Evolutionary conservation across 306 rosid genomes (phyloP).

Genomic region (Malus orientalis): DNA sequence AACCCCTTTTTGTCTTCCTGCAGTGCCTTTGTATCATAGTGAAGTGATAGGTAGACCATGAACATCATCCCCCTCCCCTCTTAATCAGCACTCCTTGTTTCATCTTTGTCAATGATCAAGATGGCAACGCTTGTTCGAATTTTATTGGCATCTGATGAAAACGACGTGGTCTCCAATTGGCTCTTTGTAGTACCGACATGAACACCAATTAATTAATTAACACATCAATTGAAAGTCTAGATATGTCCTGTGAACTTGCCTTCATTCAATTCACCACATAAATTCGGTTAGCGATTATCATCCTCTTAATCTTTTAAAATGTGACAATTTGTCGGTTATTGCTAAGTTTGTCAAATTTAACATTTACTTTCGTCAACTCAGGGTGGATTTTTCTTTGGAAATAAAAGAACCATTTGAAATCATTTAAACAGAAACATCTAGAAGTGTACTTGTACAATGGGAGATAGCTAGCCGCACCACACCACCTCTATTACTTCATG

Average conservation of each 20-base stretch:
- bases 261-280: not conserved
- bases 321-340: no score
- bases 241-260: not conserved
- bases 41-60: not conserved
- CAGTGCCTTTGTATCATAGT: not conserved
- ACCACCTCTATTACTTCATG: conserved; percentile 13
- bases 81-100: not conserved
- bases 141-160: not conserved
- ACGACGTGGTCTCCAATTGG: not conserved
- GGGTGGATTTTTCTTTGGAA: no score
- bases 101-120: not conserved
- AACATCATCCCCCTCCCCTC: not conserved
- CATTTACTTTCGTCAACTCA: not conserved
- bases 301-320: no score
- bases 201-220: no score
- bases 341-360: not conserved
- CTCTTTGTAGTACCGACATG: not conserved
- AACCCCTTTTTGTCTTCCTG: not conserved
- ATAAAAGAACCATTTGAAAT: no score
- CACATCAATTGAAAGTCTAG: not conserved
- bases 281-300: no score
- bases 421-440: not conserved
- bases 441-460: not conserved
- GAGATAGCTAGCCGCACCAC: not conserved
- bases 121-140: not conserved